Evolutionary conservation across 257 asterid genomes (phyloP), one percentile per base, ranked within the genome.

Genomic region (Handroanthus guayacan): DNA sequence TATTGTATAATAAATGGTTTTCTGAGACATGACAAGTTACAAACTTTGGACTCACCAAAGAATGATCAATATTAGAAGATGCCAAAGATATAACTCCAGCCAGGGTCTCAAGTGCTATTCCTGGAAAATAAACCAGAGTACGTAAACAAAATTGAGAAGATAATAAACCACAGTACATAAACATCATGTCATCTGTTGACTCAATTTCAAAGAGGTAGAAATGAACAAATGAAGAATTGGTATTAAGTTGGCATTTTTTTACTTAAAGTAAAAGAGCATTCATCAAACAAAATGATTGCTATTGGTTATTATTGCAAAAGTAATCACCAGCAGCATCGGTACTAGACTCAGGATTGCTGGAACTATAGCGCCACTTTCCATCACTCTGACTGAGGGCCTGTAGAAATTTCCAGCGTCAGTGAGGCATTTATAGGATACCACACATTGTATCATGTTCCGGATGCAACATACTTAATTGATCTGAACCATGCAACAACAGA

Each of bases 321-420:
- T 41, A 71, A 54, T 73, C 63, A 86, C 95, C 95, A 61, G 95
- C 91, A 78, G 95, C 91, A 47, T 76, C 70, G 67, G 79, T 81
- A 66, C 95, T 89, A 65, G 89, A 83, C 72, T 87, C 84, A 6
- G 92, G 90, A 76, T 86, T 84, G 77, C 75, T 78, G 72, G 91
- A 78, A 82, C 84, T 87, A 72, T 84, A 86, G 47, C 89, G 87
- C 92, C 92, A 89, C 81, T 87, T 89, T 76, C 92, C 92, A 81
- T 89, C 95, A 87, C 92, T 89, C 72, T 88, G 92, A 78, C 95
- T 71, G 31, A 89, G 89, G 77, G 89, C 88, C 95, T 89, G 80
- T 57, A 65, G 77, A 74, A 37, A 62, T 74, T 25, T 60, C 44
- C 34, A 75, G 48, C 25, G 63, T 71, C 80, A 77, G 48, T 69